Percentiles rank a stretch among this genome's conserved stretches.
These are phyloP conservation scores for Toxoplasma gondii DNA, from an alignment of 169 alveolate genomes.

Conservation along the genomic window DNA sequence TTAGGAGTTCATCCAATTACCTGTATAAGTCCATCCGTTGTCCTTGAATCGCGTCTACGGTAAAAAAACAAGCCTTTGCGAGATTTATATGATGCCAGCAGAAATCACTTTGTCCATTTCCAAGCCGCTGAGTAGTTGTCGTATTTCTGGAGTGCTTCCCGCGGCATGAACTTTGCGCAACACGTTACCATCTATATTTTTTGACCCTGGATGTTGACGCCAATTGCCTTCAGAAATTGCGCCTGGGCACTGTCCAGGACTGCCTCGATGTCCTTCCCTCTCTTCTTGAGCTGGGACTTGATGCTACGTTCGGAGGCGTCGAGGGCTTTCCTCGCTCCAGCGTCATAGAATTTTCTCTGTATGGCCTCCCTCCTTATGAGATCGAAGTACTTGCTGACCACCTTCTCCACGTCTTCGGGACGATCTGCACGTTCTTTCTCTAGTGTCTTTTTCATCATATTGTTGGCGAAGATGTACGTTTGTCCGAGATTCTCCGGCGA, in stretches of 20 bases:
- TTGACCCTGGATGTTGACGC: neutral
- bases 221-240: neutral
- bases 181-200: too few relatives aligned
- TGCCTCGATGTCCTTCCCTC: neutral
- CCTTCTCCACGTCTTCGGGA: neutral
- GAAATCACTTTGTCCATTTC: too few relatives aligned
- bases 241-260: neutral
- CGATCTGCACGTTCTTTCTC: neutral
- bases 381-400: neutral
- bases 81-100: too few relatives aligned
- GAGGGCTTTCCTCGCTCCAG: neutral
- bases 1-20: too few relatives aligned
- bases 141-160: too few relatives aligned
- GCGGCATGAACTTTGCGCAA: too few relatives aligned
- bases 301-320: neutral
- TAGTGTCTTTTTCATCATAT: neutral
- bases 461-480: neutral
- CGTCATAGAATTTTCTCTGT: neutral
- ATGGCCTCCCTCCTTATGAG: neutral
- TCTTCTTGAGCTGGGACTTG: neutral
- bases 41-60: too few relatives aligned
- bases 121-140: too few relatives aligned
- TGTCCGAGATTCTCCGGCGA: neutral
- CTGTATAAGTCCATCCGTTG: too few relatives aligned
- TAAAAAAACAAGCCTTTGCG: too few relatives aligned